Evolutionary conservation across 202 grass and related monocot species (phyloP).

Genomic region (Schoenoplectus tabernaemontani): DNA sequence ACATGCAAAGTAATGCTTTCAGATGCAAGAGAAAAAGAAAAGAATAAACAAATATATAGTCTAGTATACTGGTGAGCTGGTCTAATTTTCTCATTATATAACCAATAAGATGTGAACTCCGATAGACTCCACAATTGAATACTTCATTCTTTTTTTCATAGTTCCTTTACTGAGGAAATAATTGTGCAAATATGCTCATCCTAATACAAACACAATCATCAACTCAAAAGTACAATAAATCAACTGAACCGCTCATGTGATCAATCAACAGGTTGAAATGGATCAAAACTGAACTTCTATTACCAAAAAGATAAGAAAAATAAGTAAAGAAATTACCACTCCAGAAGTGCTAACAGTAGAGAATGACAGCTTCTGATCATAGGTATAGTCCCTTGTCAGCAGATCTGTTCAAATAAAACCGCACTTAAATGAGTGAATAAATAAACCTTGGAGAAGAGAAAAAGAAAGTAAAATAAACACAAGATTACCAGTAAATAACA

Average conservation of each 20-base stretch:
- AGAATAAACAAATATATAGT: background rate
- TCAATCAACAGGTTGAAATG: background rate
- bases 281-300: background rate
- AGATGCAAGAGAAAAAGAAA: background rate
- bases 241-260: background rate
- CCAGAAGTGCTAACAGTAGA: conserved; percentile 56
- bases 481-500: no score
- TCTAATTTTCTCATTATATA: background rate
- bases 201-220: no score
- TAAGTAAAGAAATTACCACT: conserved; percentile 39
- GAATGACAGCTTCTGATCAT: conserved; percentile 68
- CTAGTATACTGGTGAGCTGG: no score
- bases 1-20: background rate
- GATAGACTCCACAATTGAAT: no score
- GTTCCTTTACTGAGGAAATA: no score
- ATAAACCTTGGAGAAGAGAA: background rate
- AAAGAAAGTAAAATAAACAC: no score
- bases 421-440: background rate
- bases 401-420: conserved; percentile 48
- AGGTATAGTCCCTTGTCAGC: conserved; percentile 73
- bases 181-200: no score
- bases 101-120: background rate
- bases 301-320: conserved; percentile 3
- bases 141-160: background rate
- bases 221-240: no score